A percentile compares a stretch with the other conserved stretches of the same genome.
Conservation (phyloP, 345 rosid species). For the Salix udensis region DNA sequence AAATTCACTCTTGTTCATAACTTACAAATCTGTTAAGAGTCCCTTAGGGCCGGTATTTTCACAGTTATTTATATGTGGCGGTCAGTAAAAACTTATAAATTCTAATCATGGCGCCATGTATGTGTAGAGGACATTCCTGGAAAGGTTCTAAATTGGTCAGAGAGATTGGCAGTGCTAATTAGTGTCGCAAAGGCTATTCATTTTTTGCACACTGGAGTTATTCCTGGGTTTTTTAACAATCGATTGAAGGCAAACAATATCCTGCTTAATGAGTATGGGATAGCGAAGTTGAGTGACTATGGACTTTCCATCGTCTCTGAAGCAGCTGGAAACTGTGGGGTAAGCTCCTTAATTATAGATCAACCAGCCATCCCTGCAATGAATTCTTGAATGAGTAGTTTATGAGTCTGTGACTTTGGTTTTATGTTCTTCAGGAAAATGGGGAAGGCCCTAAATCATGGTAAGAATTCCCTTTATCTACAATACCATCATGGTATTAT, state of each 20-base stretch:
- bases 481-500: neutral
- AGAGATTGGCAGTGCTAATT: conserved; percentile 52
- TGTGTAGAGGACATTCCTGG: conserved; percentile 35
- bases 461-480: conserved; percentile 20
- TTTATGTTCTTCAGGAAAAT: conserved; percentile 26
- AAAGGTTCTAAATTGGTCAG: conserved; percentile 56
- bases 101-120: conserved; percentile 13
- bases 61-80: neutral
- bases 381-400: neutral
- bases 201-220: conserved; percentile 77
- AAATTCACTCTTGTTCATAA: neutral
- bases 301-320: conserved; percentile 69
- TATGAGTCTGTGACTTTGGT: conserved; percentile 8
- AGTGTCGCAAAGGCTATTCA: conserved; percentile 71
- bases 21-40: neutral
- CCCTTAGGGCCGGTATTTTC: neutral
- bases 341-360: conserved; percentile 14
- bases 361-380: neutral
- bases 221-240: conserved; percentile 76
- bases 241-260: conserved; percentile 58
- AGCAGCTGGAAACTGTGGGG: conserved; percentile 37
- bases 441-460: conserved; percentile 33
- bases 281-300: conserved; percentile 72
- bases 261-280: conserved; percentile 56
- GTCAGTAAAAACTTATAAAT: neutral